phyloP scores from a whole-genome alignment of 805 yeast species.

The Teunomyces panamensis region DNA sequence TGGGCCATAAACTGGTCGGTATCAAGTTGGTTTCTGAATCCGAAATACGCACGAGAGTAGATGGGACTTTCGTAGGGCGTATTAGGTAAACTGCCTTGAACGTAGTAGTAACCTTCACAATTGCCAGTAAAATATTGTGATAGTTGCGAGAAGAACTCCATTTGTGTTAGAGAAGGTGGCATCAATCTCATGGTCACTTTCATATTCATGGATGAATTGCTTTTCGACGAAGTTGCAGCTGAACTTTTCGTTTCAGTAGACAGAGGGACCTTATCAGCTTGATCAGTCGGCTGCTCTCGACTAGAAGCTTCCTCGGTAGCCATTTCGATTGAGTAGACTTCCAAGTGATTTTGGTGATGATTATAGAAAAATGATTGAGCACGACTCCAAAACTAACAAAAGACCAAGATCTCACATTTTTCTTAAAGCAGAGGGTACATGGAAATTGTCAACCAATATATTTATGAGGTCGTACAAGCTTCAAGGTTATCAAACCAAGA shows the following conservation, averaged over 20 bases:
- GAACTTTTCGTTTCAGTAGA: background rate
- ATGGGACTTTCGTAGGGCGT: constrained; percentile 18
- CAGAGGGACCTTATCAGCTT: background rate
- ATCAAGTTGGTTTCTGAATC: constrained; percentile 8
- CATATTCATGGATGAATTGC: background rate
- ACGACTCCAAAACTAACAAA: background rate
- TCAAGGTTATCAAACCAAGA: constrained; percentile 17
- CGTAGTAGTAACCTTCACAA: constrained; percentile 10
- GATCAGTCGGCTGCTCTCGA: background rate
- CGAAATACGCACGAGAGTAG: constrained; percentile 17
- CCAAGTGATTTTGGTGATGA: background rate
- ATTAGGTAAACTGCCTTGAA: constrained; percentile 14
- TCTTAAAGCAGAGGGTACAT: background rate
- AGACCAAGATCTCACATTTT: background rate
- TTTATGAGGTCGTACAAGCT: constrained; percentile 31
- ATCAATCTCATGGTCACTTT: constrained; percentile 18
- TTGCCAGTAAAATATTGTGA: constrained; percentile 11
- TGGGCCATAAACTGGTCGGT: constrained; percentile 10
- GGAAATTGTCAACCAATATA: constrained; percentile 14
- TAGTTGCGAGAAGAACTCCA: constrained; percentile 17
- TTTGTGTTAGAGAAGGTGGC: constrained; percentile 20
- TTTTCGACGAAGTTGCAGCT: background rate
- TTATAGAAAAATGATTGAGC: background rate
- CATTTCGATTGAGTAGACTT: background rate
- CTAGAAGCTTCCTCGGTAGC: background rate